Conservation (phyloP, 495 filamentous ascomycete species). For the Hyaloscypha hepaticicola region DNA sequence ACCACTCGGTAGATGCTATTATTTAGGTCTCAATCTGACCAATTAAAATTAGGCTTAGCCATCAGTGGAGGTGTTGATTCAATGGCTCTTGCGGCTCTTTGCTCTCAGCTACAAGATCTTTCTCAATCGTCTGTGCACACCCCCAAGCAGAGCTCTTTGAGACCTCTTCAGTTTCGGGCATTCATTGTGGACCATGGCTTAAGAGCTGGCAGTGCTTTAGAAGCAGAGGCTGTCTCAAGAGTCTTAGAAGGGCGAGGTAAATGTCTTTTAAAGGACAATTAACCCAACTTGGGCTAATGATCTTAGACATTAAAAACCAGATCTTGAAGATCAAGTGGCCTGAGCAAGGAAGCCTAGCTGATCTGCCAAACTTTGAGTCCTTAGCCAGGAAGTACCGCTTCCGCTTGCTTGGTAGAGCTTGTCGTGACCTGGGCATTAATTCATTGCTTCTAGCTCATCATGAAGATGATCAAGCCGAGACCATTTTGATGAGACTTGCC, state of each 20-base stretch:
- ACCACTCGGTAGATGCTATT: background rate
- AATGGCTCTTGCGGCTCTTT: constrained; percentile 87
- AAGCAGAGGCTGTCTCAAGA: constrained; percentile 60
- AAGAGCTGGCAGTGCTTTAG: constrained; percentile 62
- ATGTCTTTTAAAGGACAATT: background rate
- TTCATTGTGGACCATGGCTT: constrained; percentile 80
- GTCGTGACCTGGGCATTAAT: constrained; percentile 44
- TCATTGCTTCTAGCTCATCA: constrained; percentile 79
- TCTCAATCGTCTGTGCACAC: background rate
- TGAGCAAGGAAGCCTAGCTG: constrained; percentile 36
- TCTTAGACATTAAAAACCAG: constrained; percentile 47
- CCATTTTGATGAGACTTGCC: constrained; percentile 72
- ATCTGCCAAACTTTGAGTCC: constrained; percentile 70
- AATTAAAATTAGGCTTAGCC: constrained; percentile 60
- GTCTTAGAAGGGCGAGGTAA: constrained; percentile 46
- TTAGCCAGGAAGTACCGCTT: constrained; percentile 75
- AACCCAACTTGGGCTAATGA: background rate
- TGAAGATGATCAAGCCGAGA: constrained; percentile 83
- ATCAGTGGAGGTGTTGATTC: constrained; percentile 94
- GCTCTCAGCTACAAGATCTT: constrained; percentile 42
- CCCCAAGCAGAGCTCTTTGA: background rate
- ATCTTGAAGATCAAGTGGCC: constrained; percentile 55
- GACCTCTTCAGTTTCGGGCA: constrained; percentile 47
- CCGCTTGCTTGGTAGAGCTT: constrained; percentile 62
- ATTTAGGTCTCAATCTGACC: background rate